Evolutionary conservation across 805 yeast species (phyloP), one percentile per base, ranked within the genome.

Genomic region (Hanseniaspora pseudoguilliermondii): DNA sequence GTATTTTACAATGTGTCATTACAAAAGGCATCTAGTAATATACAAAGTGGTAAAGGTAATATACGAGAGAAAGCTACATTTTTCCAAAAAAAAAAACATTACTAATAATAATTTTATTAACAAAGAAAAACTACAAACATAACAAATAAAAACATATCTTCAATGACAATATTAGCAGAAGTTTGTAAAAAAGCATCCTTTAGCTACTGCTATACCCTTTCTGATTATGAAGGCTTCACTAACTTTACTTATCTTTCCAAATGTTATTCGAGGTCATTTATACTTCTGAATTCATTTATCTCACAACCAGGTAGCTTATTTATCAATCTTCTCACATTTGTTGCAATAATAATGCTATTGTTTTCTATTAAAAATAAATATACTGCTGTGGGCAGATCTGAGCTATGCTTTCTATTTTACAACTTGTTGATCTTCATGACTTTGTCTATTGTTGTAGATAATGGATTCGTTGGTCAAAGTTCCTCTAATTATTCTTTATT

Each of bases 301-400:
- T 18, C 48, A 1, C 46, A 52, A 11, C 46, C 50, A 2, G 49
- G 49, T 1, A 36, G 42, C 6, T 16, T 54, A 1, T 15, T 25
- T 1, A 36, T 48, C 2, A 41, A 42, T 20, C 25, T 54, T 2
- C 20, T 54, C 15, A 48, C 53, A 13, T 42, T 54, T 41, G n/a
- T 54, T 1, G 44, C 49, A 9, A 48, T 54, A 21, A 21, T 47
- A 13, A 16, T 83, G 50, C 76, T 88, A 62, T 85, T 90, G 55
- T 73, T 89, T 13, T 86, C 82, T 72, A 83, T 90, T 46, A 75
- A 90, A 65, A 74, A 83, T 58, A 88, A 91, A 72, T 90, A 86
- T 66, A 93, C 98, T 0, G 97, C 97, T 13, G 90, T 93, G 57
- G 97, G 97, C 4, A 76, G 97, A 59, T 75, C 81, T 13, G 98